phyloP scores from a whole-genome alignment of 1,284 basidiomycete genomes.

The Phylloporus sp. region DNA sequence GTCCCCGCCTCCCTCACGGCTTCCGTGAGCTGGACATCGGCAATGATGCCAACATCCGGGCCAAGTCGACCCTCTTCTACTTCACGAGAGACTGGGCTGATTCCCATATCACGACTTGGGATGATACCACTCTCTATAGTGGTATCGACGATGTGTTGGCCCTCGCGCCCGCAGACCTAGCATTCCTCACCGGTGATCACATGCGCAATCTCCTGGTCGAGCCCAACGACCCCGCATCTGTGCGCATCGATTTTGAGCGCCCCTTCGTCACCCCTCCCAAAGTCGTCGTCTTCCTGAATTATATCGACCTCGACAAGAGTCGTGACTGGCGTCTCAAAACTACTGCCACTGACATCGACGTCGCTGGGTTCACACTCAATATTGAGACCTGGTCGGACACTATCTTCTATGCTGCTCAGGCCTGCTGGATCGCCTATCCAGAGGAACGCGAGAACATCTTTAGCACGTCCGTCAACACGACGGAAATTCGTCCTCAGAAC shows the following conservation, averaged over 20 bases:
- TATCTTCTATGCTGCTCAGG: conserved; percentile 3
- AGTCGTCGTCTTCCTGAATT: conserved; percentile 26
- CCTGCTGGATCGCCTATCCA: conserved; percentile 31
- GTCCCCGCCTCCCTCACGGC: conserved; percentile 25
- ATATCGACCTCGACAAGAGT: conserved; percentile 20
- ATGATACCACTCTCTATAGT: conserved; percentile 3
- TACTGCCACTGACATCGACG: conserved; percentile 17
- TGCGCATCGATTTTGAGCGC: conserved; percentile 24
- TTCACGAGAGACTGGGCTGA: conserved; percentile 15
- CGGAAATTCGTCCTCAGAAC: no score
- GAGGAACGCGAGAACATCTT: conserved; percentile 29
- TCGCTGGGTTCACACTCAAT: conserved; percentile 22
- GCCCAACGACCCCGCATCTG: background rate
- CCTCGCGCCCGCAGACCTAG: conserved; percentile 22
- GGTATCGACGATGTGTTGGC: conserved; percentile 7
- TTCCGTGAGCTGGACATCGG: conserved; percentile 16
- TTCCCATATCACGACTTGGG: conserved; percentile 19
- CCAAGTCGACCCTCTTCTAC: conserved; percentile 11
- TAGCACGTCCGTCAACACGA: conserved; percentile 19
- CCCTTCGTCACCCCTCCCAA: conserved; percentile 27
- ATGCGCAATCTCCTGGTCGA: no score
- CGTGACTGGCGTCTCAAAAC: conserved; percentile 17
- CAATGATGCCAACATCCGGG: conserved; percentile 11
- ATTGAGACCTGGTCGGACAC: conserved; percentile 22
- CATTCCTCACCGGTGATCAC: conserved; percentile 28